Base-by-base conservation (phyloP, 192 early-diverging fungal genomes). In the Backusella sp. region DNA sequence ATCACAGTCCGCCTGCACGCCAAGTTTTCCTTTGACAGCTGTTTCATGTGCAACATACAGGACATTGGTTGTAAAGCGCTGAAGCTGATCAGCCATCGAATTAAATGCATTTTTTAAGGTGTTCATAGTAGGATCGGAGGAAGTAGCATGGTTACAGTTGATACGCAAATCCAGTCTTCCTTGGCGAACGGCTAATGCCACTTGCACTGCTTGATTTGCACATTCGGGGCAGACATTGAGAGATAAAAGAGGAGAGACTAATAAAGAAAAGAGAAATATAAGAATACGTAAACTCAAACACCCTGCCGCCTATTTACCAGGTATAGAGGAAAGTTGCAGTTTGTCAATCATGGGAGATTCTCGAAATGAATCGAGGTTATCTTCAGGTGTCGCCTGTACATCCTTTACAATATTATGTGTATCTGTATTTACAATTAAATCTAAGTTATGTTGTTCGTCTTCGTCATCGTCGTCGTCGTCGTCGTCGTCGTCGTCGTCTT, bases 11-110 rank as follows among this genome's bases (percentile, higher is more conserved):
- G 84, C 82, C 35, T 94, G 91, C 0, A 90, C 90, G 59, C 92
- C 94, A 4, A 95, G 84, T 42, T 89, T 88, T 4, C 94, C 92
- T 78, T 93, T 88, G 35, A 89, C 85, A 15, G 89, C 92, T 12
- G 90, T 89, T 70, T 93, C 89, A 15, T 86, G 87, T 30, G 91
- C 88, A 6, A 94, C 90, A 72, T 89, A 82, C 37, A 88, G 89
- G 8, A 92, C 87, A 70, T 91, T 87, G 6, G 83, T 75, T 19
- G 85, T 85, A 37, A 92, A 82, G 17, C 80, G 82, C 66, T 83
- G 78, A n/a, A 91, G 86, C 74, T 90, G 86, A 42, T 90, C 86
- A 15, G 90, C 89, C 79, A 94, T 88, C 15, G 84, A 76, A 72
- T 90, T 90, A 66, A 90, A 79, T 7, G 88, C 84, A 9, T 56